Percentiles rank a stretch among this genome's conserved stretches.
Evolutionary conservation across 2,329 filamentous ascomycete genomes (phyloP).

Genomic region (Claviceps cyperi): DNA sequence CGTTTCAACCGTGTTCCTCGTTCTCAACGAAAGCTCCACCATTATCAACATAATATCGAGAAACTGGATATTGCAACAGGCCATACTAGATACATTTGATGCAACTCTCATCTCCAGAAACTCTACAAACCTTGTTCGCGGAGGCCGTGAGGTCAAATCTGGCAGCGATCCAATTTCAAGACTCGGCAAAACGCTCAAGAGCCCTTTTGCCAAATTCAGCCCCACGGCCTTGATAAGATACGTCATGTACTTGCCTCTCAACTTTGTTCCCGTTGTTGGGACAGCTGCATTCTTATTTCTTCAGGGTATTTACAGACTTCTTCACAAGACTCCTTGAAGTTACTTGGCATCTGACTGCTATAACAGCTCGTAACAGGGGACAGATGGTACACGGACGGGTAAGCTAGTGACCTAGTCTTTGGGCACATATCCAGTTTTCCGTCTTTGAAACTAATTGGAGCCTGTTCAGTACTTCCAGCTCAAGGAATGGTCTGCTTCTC

Average conservation of each 20-base stretch:
- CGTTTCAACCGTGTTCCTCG: constrained; percentile 55
- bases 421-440: not conserved
- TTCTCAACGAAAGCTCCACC: constrained; percentile 47
- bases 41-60: constrained; percentile 44
- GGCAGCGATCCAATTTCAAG: constrained; percentile 41
- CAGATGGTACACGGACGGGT: constrained; percentile 38
- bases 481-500: constrained; percentile 59
- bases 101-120: constrained; percentile 44
- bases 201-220: constrained; percentile 40
- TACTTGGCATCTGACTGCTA: not conserved
- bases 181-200: constrained; percentile 43
- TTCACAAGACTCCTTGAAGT: not conserved
- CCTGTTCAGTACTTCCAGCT: constrained; percentile 69
- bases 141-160: constrained; percentile 58
- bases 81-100: constrained; percentile 80
- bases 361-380: constrained; percentile 31
- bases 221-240: constrained; percentile 58
- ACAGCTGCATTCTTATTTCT: constrained; percentile 67
- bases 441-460: constrained; percentile 7
- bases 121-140: constrained; percentile 47
- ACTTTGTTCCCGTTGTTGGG: constrained; percentile 83
- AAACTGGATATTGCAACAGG: constrained; percentile 66
- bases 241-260: constrained; percentile 75
- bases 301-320: constrained; percentile 39
- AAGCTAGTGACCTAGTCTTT: constrained; percentile 28